Percentiles rank a stretch among this genome's conserved stretches.
Evolutionary conservation across 2,329 filamentous ascomycete genomes (phyloP).

Genomic region (Lachnellula arida): DNA sequence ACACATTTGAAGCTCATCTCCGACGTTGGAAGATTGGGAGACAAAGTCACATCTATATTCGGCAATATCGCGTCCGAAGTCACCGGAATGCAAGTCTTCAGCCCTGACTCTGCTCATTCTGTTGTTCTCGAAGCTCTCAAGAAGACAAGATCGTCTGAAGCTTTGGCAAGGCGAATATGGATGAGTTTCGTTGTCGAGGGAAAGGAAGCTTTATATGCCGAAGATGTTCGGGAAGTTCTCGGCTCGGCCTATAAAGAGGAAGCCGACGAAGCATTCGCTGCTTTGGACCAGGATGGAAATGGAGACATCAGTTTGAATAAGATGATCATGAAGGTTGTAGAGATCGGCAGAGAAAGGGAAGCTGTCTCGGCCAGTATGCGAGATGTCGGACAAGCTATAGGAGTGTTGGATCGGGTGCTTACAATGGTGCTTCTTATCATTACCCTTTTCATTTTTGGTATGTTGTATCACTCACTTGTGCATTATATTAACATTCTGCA

Average conservation of each 20-base stretch:
- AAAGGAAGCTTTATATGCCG: constrained; percentile 67
- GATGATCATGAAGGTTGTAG: constrained; percentile 77
- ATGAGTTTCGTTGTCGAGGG: constrained; percentile 94
- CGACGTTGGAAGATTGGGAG: constrained; percentile 3
- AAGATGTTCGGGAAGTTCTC: constrained; percentile 83
- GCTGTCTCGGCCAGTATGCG: constrained; percentile 89
- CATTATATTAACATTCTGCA: constrained; percentile 27
- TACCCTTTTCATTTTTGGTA: constrained; percentile 73
- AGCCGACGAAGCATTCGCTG: constrained; percentile 76
- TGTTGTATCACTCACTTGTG: constrained; percentile 31
- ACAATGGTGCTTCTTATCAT: constrained; percentile 73
- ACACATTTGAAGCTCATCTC: constrained; percentile 1
- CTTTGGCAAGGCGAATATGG: constrained; percentile 86
- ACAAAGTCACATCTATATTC: constrained; percentile 70
- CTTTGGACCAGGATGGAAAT: constrained; percentile 82
- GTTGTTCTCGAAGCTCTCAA: constrained; percentile 84
- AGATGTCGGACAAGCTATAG: constrained; percentile 68
- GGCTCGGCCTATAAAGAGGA: constrained; percentile 67
- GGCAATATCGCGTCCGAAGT: constrained; percentile 92
- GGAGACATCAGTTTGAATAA: constrained; percentile 91
- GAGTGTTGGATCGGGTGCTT: constrained; percentile 50
- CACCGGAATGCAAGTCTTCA: constrained; percentile 60
- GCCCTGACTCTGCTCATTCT: constrained; percentile 62
- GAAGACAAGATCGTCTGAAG: constrained; percentile 74
- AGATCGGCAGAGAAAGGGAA: constrained; percentile 78